Percentiles rank a stretch among this genome's conserved stretches.
phyloP scores from a whole-genome alignment of 2,329 filamentous ascomycete genomes.

The Pyrenochaeta sp. region DNA sequence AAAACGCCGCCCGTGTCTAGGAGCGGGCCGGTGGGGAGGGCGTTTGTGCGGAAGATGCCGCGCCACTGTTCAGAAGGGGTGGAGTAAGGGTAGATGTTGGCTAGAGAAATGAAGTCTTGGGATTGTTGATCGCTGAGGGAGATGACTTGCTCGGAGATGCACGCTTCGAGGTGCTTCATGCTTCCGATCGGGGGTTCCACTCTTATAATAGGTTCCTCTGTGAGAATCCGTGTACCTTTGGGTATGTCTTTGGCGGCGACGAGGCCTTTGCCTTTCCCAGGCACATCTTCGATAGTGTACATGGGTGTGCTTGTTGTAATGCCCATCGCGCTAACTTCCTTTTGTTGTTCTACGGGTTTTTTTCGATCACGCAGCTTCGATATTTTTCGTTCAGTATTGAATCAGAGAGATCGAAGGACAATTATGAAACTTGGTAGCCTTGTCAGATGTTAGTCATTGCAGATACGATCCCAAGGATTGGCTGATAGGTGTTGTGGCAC shows the following conservation, averaged over 20 bases:
- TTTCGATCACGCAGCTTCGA: too few species aligned
- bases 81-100: conserved; percentile 33
- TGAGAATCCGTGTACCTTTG: conserved; percentile 51
- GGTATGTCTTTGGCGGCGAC: conserved; percentile 47
- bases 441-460: too few species aligned
- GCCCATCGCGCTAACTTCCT: too few species aligned
- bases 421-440: too few species aligned
- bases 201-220: conserved; percentile 50
- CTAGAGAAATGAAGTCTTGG: conserved; percentile 37
- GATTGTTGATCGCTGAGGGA: conserved; percentile 28
- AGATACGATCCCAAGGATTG: too few species aligned
- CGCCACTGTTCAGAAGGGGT: conserved; percentile 29
- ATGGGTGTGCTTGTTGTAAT: too few species aligned
- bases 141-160: conserved; percentile 26
- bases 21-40: conserved; percentile 35
- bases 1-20: conserved; percentile 42
- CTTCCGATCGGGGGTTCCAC: conserved; percentile 23
- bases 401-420: too few species aligned
- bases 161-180: conserved; percentile 19
- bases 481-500: too few species aligned
- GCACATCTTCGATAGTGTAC: conserved; percentile 21
- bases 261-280: conserved; percentile 52
- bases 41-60: conserved; percentile 44
- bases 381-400: too few species aligned
- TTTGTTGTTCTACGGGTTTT: too few species aligned